Evolutionary conservation across 148 eudicot species (phyloP).

Genomic region (Rhododendron griersonianum): DNA sequence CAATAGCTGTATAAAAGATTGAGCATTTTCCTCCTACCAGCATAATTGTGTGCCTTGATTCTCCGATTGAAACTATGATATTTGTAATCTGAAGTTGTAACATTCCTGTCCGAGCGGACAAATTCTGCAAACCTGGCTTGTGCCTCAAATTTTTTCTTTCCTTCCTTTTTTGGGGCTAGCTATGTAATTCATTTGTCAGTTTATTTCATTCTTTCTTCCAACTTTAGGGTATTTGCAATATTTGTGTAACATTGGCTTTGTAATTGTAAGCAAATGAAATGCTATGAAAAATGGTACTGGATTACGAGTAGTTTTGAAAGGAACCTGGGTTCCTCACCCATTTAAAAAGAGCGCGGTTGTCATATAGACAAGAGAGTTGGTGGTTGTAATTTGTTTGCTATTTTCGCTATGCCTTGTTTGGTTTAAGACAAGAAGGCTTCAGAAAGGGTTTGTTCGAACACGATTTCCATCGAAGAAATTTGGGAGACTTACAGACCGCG

Average conservation of each 20-base stretch:
- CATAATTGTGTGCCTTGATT: neutral
- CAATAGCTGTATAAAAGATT: slow-evolving; percentile 18
- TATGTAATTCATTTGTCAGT: slow-evolving; percentile 4
- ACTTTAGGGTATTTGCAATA: neutral
- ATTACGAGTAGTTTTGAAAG: neutral
- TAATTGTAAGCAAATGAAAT: neutral
- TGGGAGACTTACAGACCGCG: neutral
- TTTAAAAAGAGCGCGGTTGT: neutral
- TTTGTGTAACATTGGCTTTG: neutral
- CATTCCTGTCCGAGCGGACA: neutral
- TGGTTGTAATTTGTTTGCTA: no score
- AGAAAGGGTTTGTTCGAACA: neutral
- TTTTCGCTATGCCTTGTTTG: neutral
- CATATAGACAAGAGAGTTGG: no score
- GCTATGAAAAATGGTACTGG: neutral
- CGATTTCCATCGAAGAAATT: no score
- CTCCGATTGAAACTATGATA: slow-evolving; percentile 4
- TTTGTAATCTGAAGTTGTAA: slow-evolving; percentile 11
- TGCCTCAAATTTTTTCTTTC: neutral
- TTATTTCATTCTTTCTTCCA: neutral
- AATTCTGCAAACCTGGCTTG: neutral
- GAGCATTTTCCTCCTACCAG: neutral
- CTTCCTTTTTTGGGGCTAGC: neutral
- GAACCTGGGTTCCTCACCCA: neutral
- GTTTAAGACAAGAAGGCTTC: neutral